Percentiles rank a stretch among this genome's conserved stretches.
Evolutionary conservation across 805 yeast species (phyloP).

Genomic region (Metschnikowia koreensis): DNA sequence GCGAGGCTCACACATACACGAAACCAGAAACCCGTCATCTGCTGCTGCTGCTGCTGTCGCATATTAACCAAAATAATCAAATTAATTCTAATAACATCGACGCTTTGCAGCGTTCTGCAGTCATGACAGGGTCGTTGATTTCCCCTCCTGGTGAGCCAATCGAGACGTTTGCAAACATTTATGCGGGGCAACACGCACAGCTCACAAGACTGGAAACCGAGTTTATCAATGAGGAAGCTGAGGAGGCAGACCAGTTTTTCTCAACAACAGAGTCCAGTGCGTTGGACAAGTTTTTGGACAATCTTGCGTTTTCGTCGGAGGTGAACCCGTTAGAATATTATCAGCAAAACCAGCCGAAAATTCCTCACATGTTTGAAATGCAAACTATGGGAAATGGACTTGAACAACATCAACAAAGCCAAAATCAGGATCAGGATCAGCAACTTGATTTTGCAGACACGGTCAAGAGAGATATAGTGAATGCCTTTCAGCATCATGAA

Average conservation of each 20-base stretch:
- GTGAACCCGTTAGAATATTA: conserved; percentile 34
- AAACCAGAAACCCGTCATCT: not conserved
- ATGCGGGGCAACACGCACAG: not conserved
- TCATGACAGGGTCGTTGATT: conserved; percentile 5
- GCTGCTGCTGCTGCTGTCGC: not conserved
- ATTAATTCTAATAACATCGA: not conserved
- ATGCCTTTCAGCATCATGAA: conserved; percentile 33
- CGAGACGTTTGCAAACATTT: conserved; percentile 2
- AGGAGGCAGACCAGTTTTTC: conserved; percentile 20
- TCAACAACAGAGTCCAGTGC: conserved; percentile 20
- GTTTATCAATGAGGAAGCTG: conserved; percentile 7
- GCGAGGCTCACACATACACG: not conserved
- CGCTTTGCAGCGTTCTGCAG: not conserved
- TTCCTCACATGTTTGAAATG: conserved; percentile 24
- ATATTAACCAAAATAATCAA: not conserved
- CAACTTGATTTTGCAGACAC: conserved; percentile 9
- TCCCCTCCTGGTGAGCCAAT: conserved; percentile 10
- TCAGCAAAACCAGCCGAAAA: conserved; percentile 10
- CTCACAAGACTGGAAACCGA: not conserved
- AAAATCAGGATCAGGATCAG: no score
- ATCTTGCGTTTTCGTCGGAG: conserved; percentile 31
- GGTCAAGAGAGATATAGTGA: conserved; percentile 29
- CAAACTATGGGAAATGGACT: conserved; percentile 24
- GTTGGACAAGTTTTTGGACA: conserved; percentile 41
- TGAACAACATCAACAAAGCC: no score